Percentiles rank a stretch among this genome's conserved stretches.
These are phyloP conservation scores for Pseudozyma thailandica DNA, from an alignment of 1,284 basidiomycete genomes.

Conservation along the genomic window DNA sequence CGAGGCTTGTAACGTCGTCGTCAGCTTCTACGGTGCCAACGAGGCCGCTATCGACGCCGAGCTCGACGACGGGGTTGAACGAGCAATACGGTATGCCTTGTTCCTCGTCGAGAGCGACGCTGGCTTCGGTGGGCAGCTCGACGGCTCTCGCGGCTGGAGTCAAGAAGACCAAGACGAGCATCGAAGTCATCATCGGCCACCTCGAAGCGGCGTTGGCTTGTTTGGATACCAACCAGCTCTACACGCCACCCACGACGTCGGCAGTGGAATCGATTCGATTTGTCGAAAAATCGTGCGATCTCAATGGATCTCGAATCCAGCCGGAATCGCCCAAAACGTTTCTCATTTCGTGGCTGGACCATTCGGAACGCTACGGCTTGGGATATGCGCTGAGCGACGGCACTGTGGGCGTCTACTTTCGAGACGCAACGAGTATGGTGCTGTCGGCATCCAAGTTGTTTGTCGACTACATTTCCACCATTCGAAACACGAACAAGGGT, in stretches of 20 bases:
- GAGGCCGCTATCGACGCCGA: constrained; percentile 17
- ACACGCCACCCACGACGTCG: constrained; percentile 70
- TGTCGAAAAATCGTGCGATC: constrained; percentile 42
- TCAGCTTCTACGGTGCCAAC: background rate
- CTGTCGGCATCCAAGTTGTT: constrained; percentile 84
- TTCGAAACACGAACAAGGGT: constrained; percentile 18
- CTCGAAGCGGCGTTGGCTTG: constrained; percentile 78
- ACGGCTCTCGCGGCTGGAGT: constrained; percentile 23
- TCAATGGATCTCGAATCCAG: constrained; percentile 69
- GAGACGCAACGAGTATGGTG: constrained; percentile 88
- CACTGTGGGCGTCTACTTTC: constrained; percentile 93
- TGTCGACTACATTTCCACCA: constrained; percentile 58
- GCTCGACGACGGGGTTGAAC: constrained; percentile 7
- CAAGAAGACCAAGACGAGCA: constrained; percentile 36
- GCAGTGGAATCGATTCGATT: constrained; percentile 25
- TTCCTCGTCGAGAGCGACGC: constrained; percentile 29
- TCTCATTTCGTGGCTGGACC: constrained; percentile 97
- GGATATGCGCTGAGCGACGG: constrained; percentile 96
- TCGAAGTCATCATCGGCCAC: constrained; percentile 72
- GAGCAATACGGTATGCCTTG: constrained; percentile 4
- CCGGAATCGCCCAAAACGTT: constrained; percentile 82
- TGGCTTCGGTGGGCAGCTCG: constrained; percentile 33
- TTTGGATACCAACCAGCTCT: constrained; percentile 74
- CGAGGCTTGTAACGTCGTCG: constrained; percentile 33
- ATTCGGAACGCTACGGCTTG: constrained; percentile 98